phyloP scores from a whole-genome alignment of 140 eudicot genomes.

The Cichorium intybus region DNA sequence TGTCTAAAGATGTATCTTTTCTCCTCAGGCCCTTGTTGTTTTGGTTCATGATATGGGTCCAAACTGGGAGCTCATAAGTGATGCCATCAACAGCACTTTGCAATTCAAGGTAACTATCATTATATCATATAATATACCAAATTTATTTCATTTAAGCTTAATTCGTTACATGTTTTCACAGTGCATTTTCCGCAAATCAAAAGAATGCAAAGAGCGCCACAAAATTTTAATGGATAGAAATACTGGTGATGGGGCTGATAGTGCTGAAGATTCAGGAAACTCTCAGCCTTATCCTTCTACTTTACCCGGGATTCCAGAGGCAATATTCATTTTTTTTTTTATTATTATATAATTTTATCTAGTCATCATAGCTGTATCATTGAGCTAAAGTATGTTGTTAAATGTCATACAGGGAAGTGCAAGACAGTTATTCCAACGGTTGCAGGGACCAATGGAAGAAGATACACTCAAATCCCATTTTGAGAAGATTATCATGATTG shows the following conservation, averaged over 20 bases:
- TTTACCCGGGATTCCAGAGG: slow-evolving; percentile 97
- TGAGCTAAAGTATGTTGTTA: slow-evolving; percentile 18
- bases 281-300: slow-evolving; percentile 95
- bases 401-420: slow-evolving; percentile 83
- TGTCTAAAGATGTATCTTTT: slow-evolving; percentile 18
- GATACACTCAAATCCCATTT: slow-evolving; percentile 86
- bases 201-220: slow-evolving; percentile 91
- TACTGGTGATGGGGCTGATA: slow-evolving; percentile 85
- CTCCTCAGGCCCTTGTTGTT: slow-evolving; percentile 90
- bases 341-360: neutral
- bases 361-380: neutral
- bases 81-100: slow-evolving; percentile 86
- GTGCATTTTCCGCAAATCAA: slow-evolving; percentile 80
- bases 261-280: slow-evolving; percentile 94
- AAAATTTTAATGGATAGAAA: slow-evolving; percentile 69
- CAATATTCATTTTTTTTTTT: slow-evolving; percentile 13
- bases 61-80: slow-evolving; percentile 98
- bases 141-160: neutral
- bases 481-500: slow-evolving; percentile 68
- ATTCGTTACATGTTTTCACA: slow-evolving; percentile 29
- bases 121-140: neutral
- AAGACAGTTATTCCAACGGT: slow-evolving; percentile 80
- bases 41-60: slow-evolving; percentile 99
- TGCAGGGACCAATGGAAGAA: slow-evolving; percentile 98
- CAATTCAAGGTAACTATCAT: slow-evolving; percentile 69